These are phyloP conservation scores for Clarireedia paspali DNA, from an alignment of 2,329 filamentous ascomycete genomes.

Conservation along the genomic window DNA sequence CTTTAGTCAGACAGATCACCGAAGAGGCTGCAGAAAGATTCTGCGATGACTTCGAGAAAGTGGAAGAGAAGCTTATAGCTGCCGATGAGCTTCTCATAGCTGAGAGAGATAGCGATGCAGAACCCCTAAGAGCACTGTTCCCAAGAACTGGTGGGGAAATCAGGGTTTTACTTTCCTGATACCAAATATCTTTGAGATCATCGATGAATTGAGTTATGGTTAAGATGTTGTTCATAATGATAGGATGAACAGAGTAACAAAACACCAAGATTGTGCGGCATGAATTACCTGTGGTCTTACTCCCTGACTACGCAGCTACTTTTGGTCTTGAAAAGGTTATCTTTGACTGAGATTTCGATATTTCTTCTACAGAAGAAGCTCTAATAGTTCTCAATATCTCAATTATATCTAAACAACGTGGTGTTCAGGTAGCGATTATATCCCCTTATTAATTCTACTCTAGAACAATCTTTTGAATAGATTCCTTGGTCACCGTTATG, in stretches of 20 bases:
- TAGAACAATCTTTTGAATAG: no score
- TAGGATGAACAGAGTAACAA: no score
- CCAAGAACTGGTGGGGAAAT: constrained; percentile 30
- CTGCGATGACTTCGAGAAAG: constrained; percentile 72
- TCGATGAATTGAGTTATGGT: not conserved
- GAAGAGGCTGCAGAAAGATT: constrained; percentile 79
- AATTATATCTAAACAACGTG: no score
- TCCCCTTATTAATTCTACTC: no score
- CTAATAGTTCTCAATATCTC: no score
- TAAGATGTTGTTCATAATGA: no score
- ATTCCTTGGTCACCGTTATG: not conserved
- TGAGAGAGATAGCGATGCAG: constrained; percentile 19
- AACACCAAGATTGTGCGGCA: no score
- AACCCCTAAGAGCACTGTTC: constrained; percentile 26
- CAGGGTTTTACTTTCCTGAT: constrained; percentile 28
- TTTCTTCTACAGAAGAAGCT: no score
- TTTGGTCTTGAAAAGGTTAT: not conserved
- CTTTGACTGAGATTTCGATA: no score
- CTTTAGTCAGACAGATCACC: constrained; percentile 66
- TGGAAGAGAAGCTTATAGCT: constrained; percentile 53
- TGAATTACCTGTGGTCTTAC: no score
- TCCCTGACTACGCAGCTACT: not conserved
- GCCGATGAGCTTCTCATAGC: constrained; percentile 43
- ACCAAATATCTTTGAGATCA: not conserved
- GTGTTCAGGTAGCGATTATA: no score